Percentiles rank a stretch among this genome's conserved stretches.
Evolutionary conservation across 768 basidiomycete species (phyloP).

Genomic region (Leccinum incarnatum): DNA sequence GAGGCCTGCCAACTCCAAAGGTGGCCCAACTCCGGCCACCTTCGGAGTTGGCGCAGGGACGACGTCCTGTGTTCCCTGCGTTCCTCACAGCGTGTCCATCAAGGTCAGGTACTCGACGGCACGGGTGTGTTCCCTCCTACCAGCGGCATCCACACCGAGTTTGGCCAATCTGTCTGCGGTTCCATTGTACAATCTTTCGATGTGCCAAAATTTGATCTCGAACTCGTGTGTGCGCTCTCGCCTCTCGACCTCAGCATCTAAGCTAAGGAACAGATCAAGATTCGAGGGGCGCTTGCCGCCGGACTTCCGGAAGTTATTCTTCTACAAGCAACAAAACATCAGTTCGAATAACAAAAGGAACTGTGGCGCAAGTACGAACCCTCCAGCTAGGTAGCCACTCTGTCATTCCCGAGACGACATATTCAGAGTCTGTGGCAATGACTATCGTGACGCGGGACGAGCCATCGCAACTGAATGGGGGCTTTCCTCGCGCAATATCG

Average conservation of each 20-base stretch:
- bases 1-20: neutral
- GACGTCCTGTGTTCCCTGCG: too few relatives aligned
- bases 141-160: neutral
- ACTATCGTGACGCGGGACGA: neutral
- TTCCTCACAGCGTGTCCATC: neutral
- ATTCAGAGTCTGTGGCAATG: conserved; percentile 6
- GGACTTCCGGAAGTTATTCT: neutral
- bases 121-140: neutral
- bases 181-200: conserved; percentile 24
- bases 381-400: conserved; percentile 10
- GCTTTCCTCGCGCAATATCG: neutral
- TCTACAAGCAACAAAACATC: neutral
- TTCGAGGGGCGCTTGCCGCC: conserved; percentile 3
- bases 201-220: conserved; percentile 25
- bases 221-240: neutral
- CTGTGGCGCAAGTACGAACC: neutral
- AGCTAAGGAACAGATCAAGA: conserved; percentile 6
- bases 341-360: neutral
- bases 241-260: neutral
- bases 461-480: neutral
- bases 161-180: conserved; percentile 27
- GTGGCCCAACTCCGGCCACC: neutral
- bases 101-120: neutral
- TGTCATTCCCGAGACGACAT: conserved; percentile 9
- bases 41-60: neutral